Evolutionary conservation across 2,329 filamentous ascomycete genomes (phyloP).

Genomic region (Aspergillus sp.): DNA sequence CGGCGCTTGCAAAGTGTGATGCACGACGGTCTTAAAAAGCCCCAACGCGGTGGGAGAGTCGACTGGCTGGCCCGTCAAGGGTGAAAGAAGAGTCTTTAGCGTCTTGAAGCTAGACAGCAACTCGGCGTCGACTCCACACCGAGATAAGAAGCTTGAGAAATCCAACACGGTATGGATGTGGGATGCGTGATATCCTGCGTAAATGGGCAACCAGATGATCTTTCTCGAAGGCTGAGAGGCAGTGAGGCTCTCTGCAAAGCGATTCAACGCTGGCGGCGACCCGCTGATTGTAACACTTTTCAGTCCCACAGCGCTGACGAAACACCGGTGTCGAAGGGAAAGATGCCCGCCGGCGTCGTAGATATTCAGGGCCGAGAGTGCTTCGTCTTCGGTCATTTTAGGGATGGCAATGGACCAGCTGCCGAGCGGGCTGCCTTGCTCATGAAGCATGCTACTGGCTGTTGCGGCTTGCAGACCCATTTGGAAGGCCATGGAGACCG

Average conservation of each 20-base stretch:
- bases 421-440: neutral
- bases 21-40: neutral
- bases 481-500: neutral
- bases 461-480: neutral
- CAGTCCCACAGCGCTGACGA: neutral
- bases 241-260: neutral
- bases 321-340: neutral
- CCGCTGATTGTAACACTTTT: neutral
- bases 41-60: neutral
- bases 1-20: slow-evolving; percentile 2
- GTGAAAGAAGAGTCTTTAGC: neutral
- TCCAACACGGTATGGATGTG: neutral
- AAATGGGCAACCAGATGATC: neutral
- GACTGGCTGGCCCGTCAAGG: neutral
- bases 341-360: neutral
- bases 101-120: neutral
- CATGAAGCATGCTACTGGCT: neutral
- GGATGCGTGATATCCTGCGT: neutral
- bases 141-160: neutral
- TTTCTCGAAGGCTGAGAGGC: neutral
- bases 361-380: neutral
- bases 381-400: slow-evolving; percentile 2
- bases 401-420: slow-evolving; percentile 8
- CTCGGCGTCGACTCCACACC: neutral
- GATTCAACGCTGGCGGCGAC: neutral